Evolutionary conservation across 805 yeast species (phyloP).

Genomic region (Blastobotrys mokoenaii): DNA sequence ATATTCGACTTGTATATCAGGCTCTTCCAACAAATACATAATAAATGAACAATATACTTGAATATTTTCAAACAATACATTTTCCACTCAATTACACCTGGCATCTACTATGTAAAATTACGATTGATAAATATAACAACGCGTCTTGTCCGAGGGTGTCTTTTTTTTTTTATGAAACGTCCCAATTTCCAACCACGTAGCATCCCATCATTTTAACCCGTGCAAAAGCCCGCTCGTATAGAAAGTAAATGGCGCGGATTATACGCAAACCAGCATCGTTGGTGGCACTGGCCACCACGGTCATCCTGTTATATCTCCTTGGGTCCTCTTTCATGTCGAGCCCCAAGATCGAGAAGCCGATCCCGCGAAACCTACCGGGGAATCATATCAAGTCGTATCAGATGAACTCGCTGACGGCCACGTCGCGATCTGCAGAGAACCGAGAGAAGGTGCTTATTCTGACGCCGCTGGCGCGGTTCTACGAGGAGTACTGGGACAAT

Average conservation of each 20-base stretch:
- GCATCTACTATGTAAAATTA: no score
- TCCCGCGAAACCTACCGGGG: conserved; percentile 11
- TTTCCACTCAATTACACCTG: no score
- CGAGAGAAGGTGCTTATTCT: conserved; percentile 77
- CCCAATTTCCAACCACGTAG: not conserved
- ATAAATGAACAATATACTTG: no score
- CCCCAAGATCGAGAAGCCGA: conserved; percentile 6
- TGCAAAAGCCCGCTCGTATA: not conserved
- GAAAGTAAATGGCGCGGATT: not conserved
- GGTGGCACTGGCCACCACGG: not conserved
- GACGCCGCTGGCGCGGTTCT: conserved; percentile 85
- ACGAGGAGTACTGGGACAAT: conserved; percentile 83
- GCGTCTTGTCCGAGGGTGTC: no score
- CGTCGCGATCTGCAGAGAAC: conserved; percentile 63
- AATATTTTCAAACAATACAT: no score
- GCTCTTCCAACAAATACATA: no score
- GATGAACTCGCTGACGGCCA: conserved; percentile 66
- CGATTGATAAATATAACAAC: no score
- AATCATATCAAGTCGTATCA: conserved; percentile 52
- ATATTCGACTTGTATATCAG: no score
- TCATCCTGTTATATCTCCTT: not conserved
- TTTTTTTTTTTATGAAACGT: no score
- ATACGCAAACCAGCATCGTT: not conserved
- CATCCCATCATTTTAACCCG: not conserved
- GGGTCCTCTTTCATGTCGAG: not conserved